Percentiles rank a stretch among this genome's conserved stretches.
These are phyloP conservation scores for Limnanthes douglasii DNA, from an alignment of 345 rosid genomes.

Conservation along the genomic window DNA sequence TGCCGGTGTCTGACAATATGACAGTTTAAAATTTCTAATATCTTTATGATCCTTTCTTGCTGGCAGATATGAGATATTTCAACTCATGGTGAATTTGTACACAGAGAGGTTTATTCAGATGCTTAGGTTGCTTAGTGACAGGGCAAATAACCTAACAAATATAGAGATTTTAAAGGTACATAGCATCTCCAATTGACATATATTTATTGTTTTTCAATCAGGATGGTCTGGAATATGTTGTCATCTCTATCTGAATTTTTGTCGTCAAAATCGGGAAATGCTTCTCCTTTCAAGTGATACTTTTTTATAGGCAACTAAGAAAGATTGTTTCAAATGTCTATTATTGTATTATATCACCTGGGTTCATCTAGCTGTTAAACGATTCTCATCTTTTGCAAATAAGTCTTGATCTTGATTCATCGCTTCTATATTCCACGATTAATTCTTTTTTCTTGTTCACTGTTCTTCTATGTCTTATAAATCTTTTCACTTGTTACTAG, in stretches of 20 bases:
- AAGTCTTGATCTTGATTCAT: conserved; percentile 2
- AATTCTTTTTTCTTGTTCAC: conserved; percentile 3
- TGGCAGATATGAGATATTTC: conserved; percentile 97
- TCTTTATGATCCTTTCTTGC: conserved; percentile 11
- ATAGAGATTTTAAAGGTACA: conserved; percentile 95
- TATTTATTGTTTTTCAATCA: too few species aligned
- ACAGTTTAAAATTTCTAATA: not conserved
- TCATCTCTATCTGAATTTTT: too few species aligned
- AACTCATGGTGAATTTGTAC: conserved; percentile 95
- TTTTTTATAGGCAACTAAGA: too few species aligned
- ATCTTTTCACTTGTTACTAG: conserved; percentile 26
- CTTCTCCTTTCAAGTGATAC: too few species aligned
- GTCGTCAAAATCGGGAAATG: too few species aligned
- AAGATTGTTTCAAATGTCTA: too few species aligned
- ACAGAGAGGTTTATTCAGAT: conserved; percentile 98
- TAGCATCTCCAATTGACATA: conserved; percentile 2
- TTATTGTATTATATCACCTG: too few species aligned
- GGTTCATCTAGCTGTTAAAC: not conserved
- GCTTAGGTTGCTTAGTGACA: conserved; percentile 95
- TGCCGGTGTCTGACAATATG: too few species aligned
- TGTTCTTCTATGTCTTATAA: conserved; percentile 7
- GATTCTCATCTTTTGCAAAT: not conserved
- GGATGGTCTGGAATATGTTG: too few species aligned
- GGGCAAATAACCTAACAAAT: conserved; percentile 78
- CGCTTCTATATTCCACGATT: conserved; percentile 7